Evolutionary conservation across 2,329 filamentous ascomycete species (phyloP).

Genomic region (Sporothrix pallida): DNA sequence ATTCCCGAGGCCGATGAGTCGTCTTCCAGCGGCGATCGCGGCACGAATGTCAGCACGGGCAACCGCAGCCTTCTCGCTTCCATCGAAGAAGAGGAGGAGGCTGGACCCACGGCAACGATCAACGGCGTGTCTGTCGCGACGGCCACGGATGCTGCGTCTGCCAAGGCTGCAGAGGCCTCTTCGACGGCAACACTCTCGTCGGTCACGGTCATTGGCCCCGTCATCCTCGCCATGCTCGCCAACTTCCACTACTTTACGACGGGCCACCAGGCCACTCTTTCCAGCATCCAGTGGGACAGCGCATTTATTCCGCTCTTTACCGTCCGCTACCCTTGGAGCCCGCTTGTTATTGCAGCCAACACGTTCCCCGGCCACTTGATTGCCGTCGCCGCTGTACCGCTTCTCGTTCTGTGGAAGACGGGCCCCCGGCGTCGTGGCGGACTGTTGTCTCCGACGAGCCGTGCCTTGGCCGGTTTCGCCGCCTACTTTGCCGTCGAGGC

Average conservation of each 20-base stretch:
- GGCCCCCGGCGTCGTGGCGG: constrained; percentile 74
- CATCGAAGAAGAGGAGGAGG: constrained; percentile 31
- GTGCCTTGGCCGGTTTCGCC: constrained; percentile 75
- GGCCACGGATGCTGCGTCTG: background rate
- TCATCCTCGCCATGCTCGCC: constrained; percentile 84
- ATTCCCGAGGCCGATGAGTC: background rate
- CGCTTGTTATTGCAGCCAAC: constrained; percentile 80
- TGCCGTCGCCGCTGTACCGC: constrained; percentile 77
- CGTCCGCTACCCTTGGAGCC: constrained; percentile 88
- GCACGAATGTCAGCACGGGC: background rate
- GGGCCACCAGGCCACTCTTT: constrained; percentile 87
- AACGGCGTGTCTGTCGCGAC: background rate
- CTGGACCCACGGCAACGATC: background rate
- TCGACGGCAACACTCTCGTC: constrained; percentile 66
- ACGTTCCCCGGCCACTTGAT: constrained; percentile 89
- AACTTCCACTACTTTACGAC: constrained; percentile 98
- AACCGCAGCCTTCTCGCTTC: constrained; percentile 30
- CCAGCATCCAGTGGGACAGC: constrained; percentile 92
- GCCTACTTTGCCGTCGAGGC: constrained; percentile 83
- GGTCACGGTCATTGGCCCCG: constrained; percentile 74
- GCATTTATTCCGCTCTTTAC: constrained; percentile 87
- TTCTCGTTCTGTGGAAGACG: constrained; percentile 88
- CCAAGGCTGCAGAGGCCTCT: constrained; percentile 18
- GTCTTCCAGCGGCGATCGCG: background rate
- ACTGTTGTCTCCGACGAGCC: constrained; percentile 71